These are phyloP conservation scores for Botrytis elliptica DNA, from an alignment of 2,329 filamentous ascomycete genomes.

Conservation along the genomic window DNA sequence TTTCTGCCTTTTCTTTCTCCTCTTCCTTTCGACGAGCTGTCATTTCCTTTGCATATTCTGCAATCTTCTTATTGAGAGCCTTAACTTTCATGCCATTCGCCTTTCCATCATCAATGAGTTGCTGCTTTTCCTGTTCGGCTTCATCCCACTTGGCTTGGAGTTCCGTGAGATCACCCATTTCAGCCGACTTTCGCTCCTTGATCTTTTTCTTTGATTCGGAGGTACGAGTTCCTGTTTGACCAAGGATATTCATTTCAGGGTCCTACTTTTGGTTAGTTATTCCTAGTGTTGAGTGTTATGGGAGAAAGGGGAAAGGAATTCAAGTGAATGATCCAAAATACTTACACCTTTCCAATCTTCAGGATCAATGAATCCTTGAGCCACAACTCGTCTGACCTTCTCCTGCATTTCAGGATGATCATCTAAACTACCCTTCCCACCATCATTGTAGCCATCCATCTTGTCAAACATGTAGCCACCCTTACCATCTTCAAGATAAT, in stretches of 20 bases:
- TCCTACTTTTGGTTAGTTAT: conserved; percentile 30
- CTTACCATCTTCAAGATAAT: conserved; percentile 49
- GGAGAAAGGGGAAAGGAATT: neutral
- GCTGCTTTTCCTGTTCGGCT: conserved; percentile 4
- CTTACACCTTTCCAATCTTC: conserved; percentile 88
- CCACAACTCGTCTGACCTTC: conserved; percentile 71
- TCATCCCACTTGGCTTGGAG: conserved; percentile 24
- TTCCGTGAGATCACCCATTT: conserved; percentile 24
- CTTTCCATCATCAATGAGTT: conserved; percentile 14
- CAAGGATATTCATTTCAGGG: conserved; percentile 39
- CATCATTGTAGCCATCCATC: conserved; percentile 71
- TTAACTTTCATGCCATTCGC: conserved; percentile 31
- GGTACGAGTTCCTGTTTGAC: conserved; percentile 33
- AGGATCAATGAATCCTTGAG: conserved; percentile 76
- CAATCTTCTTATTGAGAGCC: conserved; percentile 35
- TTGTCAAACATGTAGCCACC: conserved; percentile 45
- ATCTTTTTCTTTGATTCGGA: conserved; percentile 31
- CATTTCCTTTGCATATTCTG: conserved; percentile 6
- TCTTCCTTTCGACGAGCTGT: conserved; percentile 2
- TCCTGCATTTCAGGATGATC: conserved; percentile 61
- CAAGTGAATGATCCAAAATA: conserved; percentile 26
- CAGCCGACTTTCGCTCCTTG: conserved; percentile 26
- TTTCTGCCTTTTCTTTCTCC: neutral
- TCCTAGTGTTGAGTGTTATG: neutral
- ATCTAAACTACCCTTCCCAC: conserved; percentile 56